Base-by-base conservation (phyloP, 345 rosid genomes). In the Moricandia moricandioides region DNA sequence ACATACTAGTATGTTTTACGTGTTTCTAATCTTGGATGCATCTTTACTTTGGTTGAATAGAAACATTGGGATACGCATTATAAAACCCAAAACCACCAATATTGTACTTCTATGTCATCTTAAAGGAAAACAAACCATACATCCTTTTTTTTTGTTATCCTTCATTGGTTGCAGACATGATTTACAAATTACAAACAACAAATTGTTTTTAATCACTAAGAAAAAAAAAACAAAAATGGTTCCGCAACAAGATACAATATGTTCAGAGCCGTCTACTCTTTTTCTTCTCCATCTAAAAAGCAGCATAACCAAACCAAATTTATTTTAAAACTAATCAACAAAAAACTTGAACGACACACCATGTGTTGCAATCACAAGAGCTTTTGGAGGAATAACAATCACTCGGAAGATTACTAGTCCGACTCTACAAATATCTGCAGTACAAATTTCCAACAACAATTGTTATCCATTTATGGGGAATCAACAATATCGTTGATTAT, bases 331-430 rank as follows among this genome's bases (percentile, higher is more conserved):
- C 35, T 69, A 70, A 14, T 24, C 8, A 4, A 49, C 51, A 57
- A 66, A 75, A 74, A 10, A 39, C 8, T 62, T 17, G 37, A 69
- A 76, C 13, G 12, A 62, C 21, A 54, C 2, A 21, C 64, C 16
- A 70, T 11, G 71, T 33, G 37, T 81, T 86, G 86, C 79, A 45
- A 70, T 37, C 84, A 43, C 30, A 85, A 27, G 58, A 70, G 75
- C 77, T 78, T 21, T 56, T 43, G 54, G 47, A 57, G 67, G 16
- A 65, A 45, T 29, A 66, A 39, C 47, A 71, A 26, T 33, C 65
- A 57, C 67, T 45, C 67, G 16, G 51, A 39, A 24, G 64, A 45
- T 30, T 47, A 30, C 27, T 71, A 67, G 59, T 29, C 65, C 34
- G 73, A 39, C 60, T 67, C 74, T 61, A 78, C 73, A 67, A 51